Base-by-base conservation (phyloP, 768 basidiomycete species). In the Boletus reticuloceps region DNA sequence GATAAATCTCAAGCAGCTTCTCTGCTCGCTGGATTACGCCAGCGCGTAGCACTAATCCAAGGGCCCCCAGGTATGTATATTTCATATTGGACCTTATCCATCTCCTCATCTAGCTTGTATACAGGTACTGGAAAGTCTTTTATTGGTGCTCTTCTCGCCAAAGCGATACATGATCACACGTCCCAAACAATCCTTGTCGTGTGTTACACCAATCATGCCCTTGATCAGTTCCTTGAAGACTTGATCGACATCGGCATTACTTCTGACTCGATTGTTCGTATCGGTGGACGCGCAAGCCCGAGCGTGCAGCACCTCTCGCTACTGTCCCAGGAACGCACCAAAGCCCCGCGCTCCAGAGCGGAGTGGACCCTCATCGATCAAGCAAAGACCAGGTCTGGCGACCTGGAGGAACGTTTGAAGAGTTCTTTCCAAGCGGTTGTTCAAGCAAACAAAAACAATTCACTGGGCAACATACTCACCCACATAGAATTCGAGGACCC, bases 51-150 rank as follows among this genome's bases (percentile, higher is more conserved):
- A 1, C 60, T 89, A 6, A 84, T 89, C 14, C 87, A 89, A 71
- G 87, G 87, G 0, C 88, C 87, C 0, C 87, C 87, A 45, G 87
- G 88, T 87, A 13, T 16, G 67, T 44, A 27, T 38, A 3, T 16
- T 38, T 20, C 38, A 34, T 13, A 8, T 20, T 25, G 8, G 11
- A 25, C 4, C 10, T 4, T 25, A 38, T 37, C 12, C 5, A 4
- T 6, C 16, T 40, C 9, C 47, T 60, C 8, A 62, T 14, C 1
- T 4, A 29, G n/a, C 17, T 14, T 32, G 17, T 12, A 20, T 49
- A 11, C 29, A 88, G 88, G 87, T 1, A 89, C 87, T 0, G 88
- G 87, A 1, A 89, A 89, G 54, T 87, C 85, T 0, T 87, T 87
- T 62, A 82, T 89, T 22, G 87, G 88, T 0, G 84, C 84, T 0